Conservation (phyloP, 2,329 filamentous ascomycete genomes). For the Graphiopsis chlorocephala region DNA sequence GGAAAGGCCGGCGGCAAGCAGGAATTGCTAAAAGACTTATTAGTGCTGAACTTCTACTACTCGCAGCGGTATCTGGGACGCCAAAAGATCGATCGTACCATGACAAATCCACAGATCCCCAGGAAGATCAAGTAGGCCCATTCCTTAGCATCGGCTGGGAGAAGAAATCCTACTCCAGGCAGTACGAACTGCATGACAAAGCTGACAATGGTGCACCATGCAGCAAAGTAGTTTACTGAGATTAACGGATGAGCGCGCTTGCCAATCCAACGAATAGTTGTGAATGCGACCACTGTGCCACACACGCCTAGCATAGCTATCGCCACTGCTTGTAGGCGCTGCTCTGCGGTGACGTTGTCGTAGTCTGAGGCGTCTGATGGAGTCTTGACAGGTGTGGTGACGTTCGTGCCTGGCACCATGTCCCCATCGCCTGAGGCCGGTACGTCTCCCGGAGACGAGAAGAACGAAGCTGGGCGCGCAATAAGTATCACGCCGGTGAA, state of each 20-base stretch:
- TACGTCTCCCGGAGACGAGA: constrained; percentile 38
- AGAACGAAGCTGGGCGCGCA: constrained; percentile 64
- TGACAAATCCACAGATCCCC: constrained; percentile 71
- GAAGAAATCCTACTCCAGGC: constrained; percentile 56
- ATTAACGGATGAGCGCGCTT: constrained; percentile 77
- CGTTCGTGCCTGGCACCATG: constrained; percentile 21
- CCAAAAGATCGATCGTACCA: constrained; percentile 48
- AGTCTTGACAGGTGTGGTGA: constrained; percentile 21
- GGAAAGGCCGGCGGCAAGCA: constrained; percentile 74
- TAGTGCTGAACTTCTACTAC: background rate
- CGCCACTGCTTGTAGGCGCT: constrained; percentile 68
- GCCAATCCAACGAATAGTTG: constrained; percentile 75
- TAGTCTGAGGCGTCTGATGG: constrained; percentile 36
- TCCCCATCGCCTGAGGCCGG: constrained; percentile 35
- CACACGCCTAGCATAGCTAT: constrained; percentile 74
- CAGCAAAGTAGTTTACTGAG: constrained; percentile 79
- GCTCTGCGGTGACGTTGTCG: constrained; percentile 53
- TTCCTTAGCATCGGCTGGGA: constrained; percentile 55
- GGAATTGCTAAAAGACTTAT: constrained; percentile 59
- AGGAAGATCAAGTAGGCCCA: constrained; percentile 68
- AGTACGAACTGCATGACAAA: constrained; percentile 56
- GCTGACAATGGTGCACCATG: constrained; percentile 67
- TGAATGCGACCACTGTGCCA: constrained; percentile 71
- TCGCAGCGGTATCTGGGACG: background rate
- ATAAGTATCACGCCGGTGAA: constrained; percentile 80